Conservation (phyloP, 2,329 filamentous ascomycete species). For the Chaetomiaceae sp. region DNA sequence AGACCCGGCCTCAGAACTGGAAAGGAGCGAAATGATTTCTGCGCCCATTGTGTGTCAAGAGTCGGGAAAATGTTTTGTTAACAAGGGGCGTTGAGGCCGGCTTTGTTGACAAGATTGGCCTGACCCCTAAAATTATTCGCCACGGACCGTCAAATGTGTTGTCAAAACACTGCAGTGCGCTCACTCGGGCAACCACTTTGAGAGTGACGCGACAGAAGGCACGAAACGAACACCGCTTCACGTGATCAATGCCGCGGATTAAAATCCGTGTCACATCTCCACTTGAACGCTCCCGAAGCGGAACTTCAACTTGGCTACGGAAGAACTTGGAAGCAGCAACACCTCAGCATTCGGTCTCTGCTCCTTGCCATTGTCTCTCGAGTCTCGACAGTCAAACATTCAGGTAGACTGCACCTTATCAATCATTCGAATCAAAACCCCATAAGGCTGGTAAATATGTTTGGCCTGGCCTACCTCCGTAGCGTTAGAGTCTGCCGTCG, state of each 20-base stretch:
- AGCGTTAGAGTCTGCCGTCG: no score
- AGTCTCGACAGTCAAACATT: no score
- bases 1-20: constrained; percentile 13
- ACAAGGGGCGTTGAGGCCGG: background rate
- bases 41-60: constrained; percentile 14
- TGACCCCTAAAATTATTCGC: background rate
- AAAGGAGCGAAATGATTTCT: constrained; percentile 22
- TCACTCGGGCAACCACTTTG: background rate
- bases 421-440: no score
- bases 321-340: no score
- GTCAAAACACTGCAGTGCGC: no score
- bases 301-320: no score
- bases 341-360: no score
- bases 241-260: constrained; percentile 12
- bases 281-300: no score
- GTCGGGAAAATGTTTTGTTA: no score
- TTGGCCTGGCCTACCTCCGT: constrained; percentile 1
- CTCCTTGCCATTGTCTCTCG: no score
- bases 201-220: constrained; percentile 14
- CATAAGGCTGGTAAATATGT: no score
- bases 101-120: background rate
- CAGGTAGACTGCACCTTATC: no score
- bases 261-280: background rate
- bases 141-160: background rate
- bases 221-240: constrained; percentile 22